These are phyloP conservation scores for Neurospora sp. DNA, from an alignment of 495 filamentous ascomycete genomes.

Conservation along the genomic window DNA sequence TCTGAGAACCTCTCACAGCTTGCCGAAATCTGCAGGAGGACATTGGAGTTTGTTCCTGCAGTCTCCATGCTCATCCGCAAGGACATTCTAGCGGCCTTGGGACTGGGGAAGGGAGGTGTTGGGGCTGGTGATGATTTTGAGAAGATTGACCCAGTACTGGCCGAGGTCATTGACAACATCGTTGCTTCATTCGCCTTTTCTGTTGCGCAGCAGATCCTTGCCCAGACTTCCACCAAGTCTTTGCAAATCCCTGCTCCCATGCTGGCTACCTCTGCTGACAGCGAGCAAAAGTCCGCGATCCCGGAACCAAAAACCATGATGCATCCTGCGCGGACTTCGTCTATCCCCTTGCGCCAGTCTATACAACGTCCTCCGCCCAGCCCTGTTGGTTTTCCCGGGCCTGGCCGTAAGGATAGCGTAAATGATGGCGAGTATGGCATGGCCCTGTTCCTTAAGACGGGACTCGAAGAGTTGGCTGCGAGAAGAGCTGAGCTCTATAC, in stretches of 20 bases:
- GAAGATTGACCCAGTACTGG: conserved; percentile 19
- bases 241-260: conserved; percentile 56
- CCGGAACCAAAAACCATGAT: conserved; percentile 55
- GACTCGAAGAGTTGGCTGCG: conserved; percentile 74
- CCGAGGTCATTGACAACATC: conserved; percentile 64
- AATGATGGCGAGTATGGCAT: conserved; percentile 21
- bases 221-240: conserved; percentile 61
- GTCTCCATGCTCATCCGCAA: conserved; percentile 66
- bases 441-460: conserved; percentile 45
- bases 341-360: conserved; percentile 28
- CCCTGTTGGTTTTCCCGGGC: conserved; percentile 35
- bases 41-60: conserved; percentile 70
- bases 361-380: conserved; percentile 30
- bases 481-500: conserved; percentile 69
- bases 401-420: conserved; percentile 13
- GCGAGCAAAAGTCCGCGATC: conserved; percentile 43
- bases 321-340: conserved; percentile 47
- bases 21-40: conserved; percentile 68
- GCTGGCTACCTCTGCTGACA: conserved; percentile 28
- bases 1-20: conserved; percentile 67
- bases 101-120: conserved; percentile 17
- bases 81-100: conserved; percentile 50
- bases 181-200: conserved; percentile 80
- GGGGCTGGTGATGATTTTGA: conserved; percentile 6
- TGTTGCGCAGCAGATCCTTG: conserved; percentile 64